These are phyloP conservation scores for Aspergillus felis DNA, from an alignment of 2,329 filamentous ascomycete genomes.

Conservation along the genomic window DNA sequence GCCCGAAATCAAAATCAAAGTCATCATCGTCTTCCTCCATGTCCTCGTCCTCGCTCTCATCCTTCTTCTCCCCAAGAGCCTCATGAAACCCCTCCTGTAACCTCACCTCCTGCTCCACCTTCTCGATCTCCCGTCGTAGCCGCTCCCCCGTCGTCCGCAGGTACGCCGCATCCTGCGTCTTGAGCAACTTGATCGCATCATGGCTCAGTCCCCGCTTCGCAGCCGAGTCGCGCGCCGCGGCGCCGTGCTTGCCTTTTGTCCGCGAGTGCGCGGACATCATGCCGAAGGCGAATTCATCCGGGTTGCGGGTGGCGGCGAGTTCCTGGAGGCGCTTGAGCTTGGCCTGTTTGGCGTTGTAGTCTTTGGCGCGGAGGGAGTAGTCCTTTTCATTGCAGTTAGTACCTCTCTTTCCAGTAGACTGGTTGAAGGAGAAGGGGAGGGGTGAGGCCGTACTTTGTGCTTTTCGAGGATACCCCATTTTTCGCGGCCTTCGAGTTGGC, in stretches of 20 bases:
- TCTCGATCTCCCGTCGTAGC: constrained; percentile 51
- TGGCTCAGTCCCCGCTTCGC: constrained; percentile 44
- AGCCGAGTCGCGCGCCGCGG: constrained; percentile 38
- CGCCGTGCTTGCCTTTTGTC: constrained; percentile 41
- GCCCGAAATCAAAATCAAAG: constrained; percentile 18
- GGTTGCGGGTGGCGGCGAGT: constrained; percentile 59
- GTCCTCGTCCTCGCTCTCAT: constrained; percentile 21
- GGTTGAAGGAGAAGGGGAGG: background rate
- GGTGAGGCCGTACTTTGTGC: constrained; percentile 62
- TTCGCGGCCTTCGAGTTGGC: constrained; percentile 75
- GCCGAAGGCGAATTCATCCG: constrained; percentile 64
- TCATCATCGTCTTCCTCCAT: constrained; percentile 19
- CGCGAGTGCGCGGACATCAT: constrained; percentile 54
- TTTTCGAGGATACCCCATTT: constrained; percentile 94
- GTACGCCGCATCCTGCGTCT: constrained; percentile 63
- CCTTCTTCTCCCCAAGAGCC: constrained; percentile 20
- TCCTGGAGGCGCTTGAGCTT: constrained; percentile 56
- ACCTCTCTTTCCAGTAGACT: background rate
- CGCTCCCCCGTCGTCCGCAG: constrained; percentile 56
- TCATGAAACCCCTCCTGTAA: constrained; percentile 39
- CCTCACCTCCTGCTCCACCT: constrained; percentile 44
- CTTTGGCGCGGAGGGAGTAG: constrained; percentile 61
- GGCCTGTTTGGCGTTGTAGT: constrained; percentile 60
- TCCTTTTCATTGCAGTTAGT: constrained; percentile 42
- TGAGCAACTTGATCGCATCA: constrained; percentile 60